These are phyloP conservation scores for Apophysomyces ossiformis DNA, from an alignment of 371 early-diverging fungal species.

Conservation along the genomic window DNA sequence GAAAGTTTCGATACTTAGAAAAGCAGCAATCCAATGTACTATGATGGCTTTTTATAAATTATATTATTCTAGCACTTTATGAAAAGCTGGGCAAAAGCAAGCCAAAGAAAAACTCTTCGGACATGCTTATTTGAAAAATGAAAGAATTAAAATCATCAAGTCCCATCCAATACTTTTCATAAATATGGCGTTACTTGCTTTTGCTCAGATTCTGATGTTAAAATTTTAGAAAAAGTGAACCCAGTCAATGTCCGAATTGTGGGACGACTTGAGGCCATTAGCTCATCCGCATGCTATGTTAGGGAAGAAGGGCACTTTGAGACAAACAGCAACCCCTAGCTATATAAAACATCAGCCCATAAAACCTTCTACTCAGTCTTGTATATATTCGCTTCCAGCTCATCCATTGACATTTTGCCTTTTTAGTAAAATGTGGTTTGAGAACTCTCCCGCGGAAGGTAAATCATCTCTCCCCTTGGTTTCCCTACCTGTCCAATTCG, in stretches of 20 bases:
- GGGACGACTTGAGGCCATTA: neutral
- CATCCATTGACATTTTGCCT: neutral
- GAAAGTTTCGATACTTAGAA: constrained; percentile 22
- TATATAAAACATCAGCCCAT: constrained; percentile 9
- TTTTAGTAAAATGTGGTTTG: constrained; percentile 20
- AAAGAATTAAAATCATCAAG: constrained; percentile 18
- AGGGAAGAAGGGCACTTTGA: neutral
- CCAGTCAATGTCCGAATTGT: constrained; percentile 10
- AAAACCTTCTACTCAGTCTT: neutral
- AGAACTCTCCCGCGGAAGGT: neutral
- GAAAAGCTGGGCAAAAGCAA: constrained; percentile 35
- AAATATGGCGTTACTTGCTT: constrained; percentile 2
- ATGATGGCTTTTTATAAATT: constrained; percentile 40
- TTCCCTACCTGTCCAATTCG: neutral
- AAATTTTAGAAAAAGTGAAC: constrained; percentile 5
- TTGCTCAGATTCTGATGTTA: constrained; percentile 3
- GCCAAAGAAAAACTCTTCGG: constrained; percentile 47
- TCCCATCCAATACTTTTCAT: constrained; percentile 1
- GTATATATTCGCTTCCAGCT: constrained; percentile 12
- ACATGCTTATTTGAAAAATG: constrained; percentile 26
- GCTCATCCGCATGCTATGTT: neutral
- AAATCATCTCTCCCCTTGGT: neutral
- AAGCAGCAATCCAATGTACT: constrained; percentile 44
- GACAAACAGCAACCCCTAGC: neutral
- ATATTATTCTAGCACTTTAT: constrained; percentile 29